Evolutionary conservation across 2,329 filamentous ascomycete genomes (phyloP), one percentile per base, ranked within the genome.

Genomic region (Penicillium corylophilum): DNA sequence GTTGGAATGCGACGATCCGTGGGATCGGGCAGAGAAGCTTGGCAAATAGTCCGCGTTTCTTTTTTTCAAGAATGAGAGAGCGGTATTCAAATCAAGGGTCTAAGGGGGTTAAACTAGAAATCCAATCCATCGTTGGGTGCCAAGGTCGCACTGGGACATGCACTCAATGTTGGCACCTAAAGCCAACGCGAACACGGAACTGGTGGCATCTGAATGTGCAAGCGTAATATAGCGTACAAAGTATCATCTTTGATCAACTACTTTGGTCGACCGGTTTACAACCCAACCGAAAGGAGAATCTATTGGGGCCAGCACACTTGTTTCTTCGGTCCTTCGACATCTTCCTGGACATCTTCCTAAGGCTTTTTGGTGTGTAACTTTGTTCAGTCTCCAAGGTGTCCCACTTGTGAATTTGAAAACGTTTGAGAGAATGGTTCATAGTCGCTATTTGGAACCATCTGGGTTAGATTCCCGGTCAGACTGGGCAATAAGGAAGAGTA

Each of bases 1-100:
- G 50, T 41, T 50, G 56, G 58, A 59, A 59, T 61, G 56, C 16
- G 31, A 18, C 8, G 38, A 54, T 45, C 45, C 5, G 12, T 26
- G 28, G 40, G n/a, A 33, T 20, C 15, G 29, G 13, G 38, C 18
- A 20, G 36, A 40, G 35, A 9, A 26, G 18, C 23, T 33, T 46
- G 41, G 20, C 28, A n/a, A 33, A 12, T 18, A 35, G 35, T 33
- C n/a, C 29, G 31, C 28, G 31, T 45, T 44, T 26, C 20, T 44
- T 28, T 47, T 18, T 3, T 31, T 16, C 18, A 38, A 40, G 39
- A 54, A 51, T 47, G 48, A 22, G 18, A 22, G 3, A 20, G 23
- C 15, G 9, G 36, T 12, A 12, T 15, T 22, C 10, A n/a, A 23
- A 23, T 22, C 39, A 53, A 49, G 48, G 48, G 24, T 28, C 29